Base-by-base conservation (phyloP, 495 filamentous ascomycete species). In the Lophium mytilinum region DNA sequence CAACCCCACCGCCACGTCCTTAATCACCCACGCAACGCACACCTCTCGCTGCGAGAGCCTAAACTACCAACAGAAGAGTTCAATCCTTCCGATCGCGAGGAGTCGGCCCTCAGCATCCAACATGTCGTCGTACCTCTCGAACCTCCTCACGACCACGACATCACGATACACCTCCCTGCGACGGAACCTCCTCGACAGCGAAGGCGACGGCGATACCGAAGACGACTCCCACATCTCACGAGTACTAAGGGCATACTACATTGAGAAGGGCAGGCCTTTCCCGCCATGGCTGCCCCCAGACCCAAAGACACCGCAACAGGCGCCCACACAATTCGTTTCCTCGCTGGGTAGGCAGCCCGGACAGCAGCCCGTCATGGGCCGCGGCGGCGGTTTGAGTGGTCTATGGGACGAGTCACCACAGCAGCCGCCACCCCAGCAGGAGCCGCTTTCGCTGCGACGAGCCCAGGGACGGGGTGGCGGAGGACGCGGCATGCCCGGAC, bases 181-280 rank as follows among this genome's bases (percentile, higher is more conserved):
- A 56, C 83, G 85, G 37, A 84, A 83, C 34, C 84, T 93, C 69
- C 84, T 90, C 53, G 73, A 78, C 54, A 78, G 83, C 65, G 91
- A 94, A 69, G 79, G 83, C 55, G 91, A 95, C 73, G 88, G 87
- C 59, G 91, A 96, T 66, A 93, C 89, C 55, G 90, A 94, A 73
- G 90, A 96, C 73, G 87, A 93, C 75, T 91, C 90, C 1, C 90
- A 96, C 73, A 84, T 98, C 67, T 92, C 88, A 73, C 87, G 91
- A 67, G 91, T 95, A 12, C 83, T 98, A n/a, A 87, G 93, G 51
- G 86, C 83, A 55, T 95, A 97, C 78, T 98, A 98, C 75, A 82
- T 74, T 37, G 93, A 97, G 68, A 94, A 94, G 64, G 84, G 84
- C 59, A 82, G 84, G 14, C 80, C 86, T 0, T 89, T 89, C 66